Conservation (phyloP, 1,284 basidiomycete genomes). For the Neonothopanus nambi region DNA sequence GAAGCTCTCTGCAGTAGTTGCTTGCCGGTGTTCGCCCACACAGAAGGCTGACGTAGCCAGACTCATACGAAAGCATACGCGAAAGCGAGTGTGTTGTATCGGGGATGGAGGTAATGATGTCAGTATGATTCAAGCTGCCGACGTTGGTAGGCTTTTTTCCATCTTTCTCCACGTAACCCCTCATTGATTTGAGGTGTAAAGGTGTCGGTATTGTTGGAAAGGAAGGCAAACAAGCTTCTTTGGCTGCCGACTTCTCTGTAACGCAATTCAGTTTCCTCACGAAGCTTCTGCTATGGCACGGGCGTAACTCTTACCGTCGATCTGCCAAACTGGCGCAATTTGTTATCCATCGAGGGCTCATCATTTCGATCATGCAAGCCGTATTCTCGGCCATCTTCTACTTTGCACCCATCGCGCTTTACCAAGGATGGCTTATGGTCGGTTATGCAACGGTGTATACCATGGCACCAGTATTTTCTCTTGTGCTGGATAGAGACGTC, state of each 20-base stretch:
- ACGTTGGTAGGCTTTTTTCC: slow-evolving; percentile 79
- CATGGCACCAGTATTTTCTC: slow-evolving; percentile 97
- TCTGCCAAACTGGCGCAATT: slow-evolving; percentile 98
- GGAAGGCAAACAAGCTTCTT: slow-evolving; percentile 96
- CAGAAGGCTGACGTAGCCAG: slow-evolving; percentile 87
- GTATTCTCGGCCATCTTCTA: slow-evolving; percentile 98
- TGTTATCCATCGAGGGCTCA: slow-evolving; percentile 96
- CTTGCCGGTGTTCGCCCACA: slow-evolving; percentile 97
- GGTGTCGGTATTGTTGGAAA: slow-evolving; percentile 98
- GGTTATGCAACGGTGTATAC: slow-evolving; percentile 98
- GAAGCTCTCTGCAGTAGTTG: slow-evolving; percentile 94
- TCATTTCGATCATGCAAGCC: slow-evolving; percentile 97
- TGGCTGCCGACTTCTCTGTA: slow-evolving; percentile 97
- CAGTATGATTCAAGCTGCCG: slow-evolving; percentile 94
- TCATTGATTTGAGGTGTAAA: slow-evolving; percentile 29
- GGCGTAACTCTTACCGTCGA: slow-evolving; percentile 96
- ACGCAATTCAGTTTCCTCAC: slow-evolving; percentile 95
- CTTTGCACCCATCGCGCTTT: slow-evolving; percentile 97
- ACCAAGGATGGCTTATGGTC: slow-evolving; percentile 98
- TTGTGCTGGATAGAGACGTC: slow-evolving; percentile 95
- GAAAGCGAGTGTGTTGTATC: slow-evolving; percentile 97
- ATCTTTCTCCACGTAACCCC: neutral
- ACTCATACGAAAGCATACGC: slow-evolving; percentile 87
- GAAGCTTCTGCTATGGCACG: slow-evolving; percentile 95
- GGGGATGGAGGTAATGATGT: slow-evolving; percentile 96